A percentile compares a stretch with the other conserved stretches of the same genome.
Conservation (phyloP, 2,329 filamentous ascomycete genomes). For the Orbilia javanica region DNA sequence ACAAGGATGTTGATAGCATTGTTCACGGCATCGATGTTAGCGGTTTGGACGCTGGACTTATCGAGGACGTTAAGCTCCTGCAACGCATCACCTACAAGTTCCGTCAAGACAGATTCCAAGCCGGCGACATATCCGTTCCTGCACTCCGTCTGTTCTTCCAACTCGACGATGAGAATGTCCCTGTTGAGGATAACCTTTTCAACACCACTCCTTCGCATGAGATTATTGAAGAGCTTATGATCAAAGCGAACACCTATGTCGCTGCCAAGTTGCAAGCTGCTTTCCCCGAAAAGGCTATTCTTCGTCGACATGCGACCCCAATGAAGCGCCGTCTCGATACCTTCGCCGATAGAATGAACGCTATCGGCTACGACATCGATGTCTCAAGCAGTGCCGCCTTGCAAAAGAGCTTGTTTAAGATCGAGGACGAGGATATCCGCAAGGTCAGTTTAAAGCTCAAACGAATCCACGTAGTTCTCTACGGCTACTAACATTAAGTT, state of each 20-base stretch:
- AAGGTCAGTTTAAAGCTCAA: slow-evolving; percentile 69
- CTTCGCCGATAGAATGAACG: slow-evolving; percentile 92
- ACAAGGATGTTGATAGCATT: slow-evolving; percentile 86
- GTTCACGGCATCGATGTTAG: slow-evolving; percentile 75
- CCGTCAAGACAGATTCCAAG: slow-evolving; percentile 85
- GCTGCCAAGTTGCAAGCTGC: slow-evolving; percentile 83
- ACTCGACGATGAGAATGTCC: slow-evolving; percentile 97
- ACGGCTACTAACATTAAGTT: slow-evolving; percentile 49
- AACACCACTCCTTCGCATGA: slow-evolving; percentile 89
- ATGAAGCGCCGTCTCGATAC: slow-evolving; percentile 89
- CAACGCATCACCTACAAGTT: slow-evolving; percentile 87
- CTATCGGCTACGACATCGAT: slow-evolving; percentile 90
- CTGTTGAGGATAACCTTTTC: slow-evolving; percentile 95
- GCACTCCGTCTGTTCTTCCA: slow-evolving; percentile 91
- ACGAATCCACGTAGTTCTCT: not conserved
- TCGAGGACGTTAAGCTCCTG: slow-evolving; percentile 78
- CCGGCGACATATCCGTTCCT: slow-evolving; percentile 82
- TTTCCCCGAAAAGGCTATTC: slow-evolving; percentile 89
- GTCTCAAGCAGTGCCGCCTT: slow-evolving; percentile 87
- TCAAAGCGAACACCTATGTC: slow-evolving; percentile 91
- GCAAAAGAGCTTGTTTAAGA: slow-evolving; percentile 94
- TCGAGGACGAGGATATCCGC: slow-evolving; percentile 87
- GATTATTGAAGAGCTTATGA: slow-evolving; percentile 92
- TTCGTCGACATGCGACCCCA: slow-evolving; percentile 86
- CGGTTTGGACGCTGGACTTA: slow-evolving; percentile 75